Evolutionary conservation across 202 grass and related monocot species (phyloP), one percentile per base, ranked within the genome.

Genomic region (Panicum hallii): DNA sequence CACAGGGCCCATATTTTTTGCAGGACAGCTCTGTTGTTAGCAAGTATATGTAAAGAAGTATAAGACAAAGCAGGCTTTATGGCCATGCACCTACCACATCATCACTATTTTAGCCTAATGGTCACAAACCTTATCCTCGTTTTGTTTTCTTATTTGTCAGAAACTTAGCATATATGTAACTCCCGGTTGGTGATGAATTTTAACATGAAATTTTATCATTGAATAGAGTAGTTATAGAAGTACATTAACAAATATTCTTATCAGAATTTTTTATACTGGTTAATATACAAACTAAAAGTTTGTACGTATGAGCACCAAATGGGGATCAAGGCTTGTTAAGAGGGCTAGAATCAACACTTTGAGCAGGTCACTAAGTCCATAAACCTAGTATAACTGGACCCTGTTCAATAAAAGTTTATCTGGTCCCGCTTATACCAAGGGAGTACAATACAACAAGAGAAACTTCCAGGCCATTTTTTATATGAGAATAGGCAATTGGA

Each of bases 11-110:
- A 34, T 34, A 34, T 34, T 34, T 34, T 34, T 34, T 34, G 34
- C 34, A 3, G 3, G 34, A 34, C 34, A 1, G 34, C 34, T 1
- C 0, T 34, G 61, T 26, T 26, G 26, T 83, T 67, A 28, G 57
- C 15, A 85, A 70, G 69, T 17, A 62, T 55, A 57, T 63, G 53
- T 67, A 67, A 73, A 22, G 9, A 89, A 71, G 47, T 20, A 43
- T 74, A 64, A n/a, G 72, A 34, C 62, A 68, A 9, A 34, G 38
- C 11, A 23, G 11, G 11, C 19, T 13, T 16, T 46, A 52, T 44
- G 36, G 44, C 69, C 12, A 50, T 15, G 43, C 15, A 13, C 32
- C 13, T 67, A 48, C 65, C 38, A 11, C 16, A 68, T 43, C 11
- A 9, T 20, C 19, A n/a, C 7, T 56, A n/a, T 3, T 56, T 56